Evolutionary conservation across 108 stramenopile genomes (phyloP).

Genomic region (Aureococcus anophagefferens): DNA sequence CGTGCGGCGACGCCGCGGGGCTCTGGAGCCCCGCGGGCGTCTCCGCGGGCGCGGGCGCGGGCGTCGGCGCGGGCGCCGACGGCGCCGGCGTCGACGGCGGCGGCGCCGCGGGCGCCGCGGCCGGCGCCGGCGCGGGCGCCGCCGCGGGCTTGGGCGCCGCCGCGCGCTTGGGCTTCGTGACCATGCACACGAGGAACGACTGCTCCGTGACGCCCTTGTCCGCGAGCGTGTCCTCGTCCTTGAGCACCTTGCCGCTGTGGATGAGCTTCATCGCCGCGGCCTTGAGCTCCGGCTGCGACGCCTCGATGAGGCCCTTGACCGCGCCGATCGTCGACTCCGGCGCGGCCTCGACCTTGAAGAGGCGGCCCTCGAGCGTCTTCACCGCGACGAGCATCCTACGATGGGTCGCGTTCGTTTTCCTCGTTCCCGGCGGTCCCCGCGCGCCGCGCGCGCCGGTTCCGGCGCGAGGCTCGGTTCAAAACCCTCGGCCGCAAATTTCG

Average conservation of each 20-base stretch:
- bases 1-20: background rate
- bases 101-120: conserved; percentile 34
- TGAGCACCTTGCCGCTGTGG: conserved; percentile 88
- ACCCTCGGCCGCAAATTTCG: too few relatives aligned
- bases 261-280: conserved; percentile 80
- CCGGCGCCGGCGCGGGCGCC: conserved; percentile 38
- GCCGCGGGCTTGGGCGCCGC: conserved; percentile 19
- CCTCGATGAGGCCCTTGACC: conserved; percentile 67
- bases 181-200: conserved; percentile 93
- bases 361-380: background rate
- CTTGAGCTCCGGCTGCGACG: conserved; percentile 64
- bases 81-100: conserved; percentile 30
- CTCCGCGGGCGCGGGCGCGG: conserved; percentile 1
- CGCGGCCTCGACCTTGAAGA: conserved; percentile 49
- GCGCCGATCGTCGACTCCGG: conserved; percentile 48
- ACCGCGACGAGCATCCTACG: background rate
- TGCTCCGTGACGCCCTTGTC: conserved; percentile 66
- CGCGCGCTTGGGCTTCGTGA: conserved; percentile 60
- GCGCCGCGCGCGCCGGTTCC: too few relatives aligned
- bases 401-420: too few relatives aligned
- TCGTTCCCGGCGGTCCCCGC: too few relatives aligned
- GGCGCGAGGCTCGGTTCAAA: too few relatives aligned
- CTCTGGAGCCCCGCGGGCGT: background rate
- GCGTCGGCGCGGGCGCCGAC: conserved; percentile 31
- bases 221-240: conserved; percentile 71